Percentiles rank a stretch among this genome's conserved stretches.
Evolutionary conservation across 345 rosid genomes (phyloP).

Genomic region (Syzygium jambos): DNA sequence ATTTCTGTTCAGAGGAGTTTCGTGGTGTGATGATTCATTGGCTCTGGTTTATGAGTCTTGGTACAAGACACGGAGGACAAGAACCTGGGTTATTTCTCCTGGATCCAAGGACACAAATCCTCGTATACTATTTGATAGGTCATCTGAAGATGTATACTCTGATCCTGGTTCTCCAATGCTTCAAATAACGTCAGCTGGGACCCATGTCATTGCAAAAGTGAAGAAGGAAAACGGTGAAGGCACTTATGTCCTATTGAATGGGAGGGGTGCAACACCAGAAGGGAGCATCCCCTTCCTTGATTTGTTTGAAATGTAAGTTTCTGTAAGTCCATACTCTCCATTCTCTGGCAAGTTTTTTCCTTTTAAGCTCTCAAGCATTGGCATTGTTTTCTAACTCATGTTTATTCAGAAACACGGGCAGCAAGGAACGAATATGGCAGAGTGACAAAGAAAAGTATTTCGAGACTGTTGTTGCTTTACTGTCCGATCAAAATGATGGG

Average conservation of each 20-base stretch:
- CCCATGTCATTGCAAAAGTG: constrained; percentile 74
- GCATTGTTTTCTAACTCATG: constrained; percentile 15
- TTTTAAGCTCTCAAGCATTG: neutral
- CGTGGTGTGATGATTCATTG: constrained; percentile 91
- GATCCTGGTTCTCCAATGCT: constrained; percentile 97
- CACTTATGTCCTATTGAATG: constrained; percentile 68
- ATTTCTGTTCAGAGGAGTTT: constrained; percentile 54
- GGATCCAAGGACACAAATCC: constrained; percentile 58
- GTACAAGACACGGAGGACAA: constrained; percentile 83
- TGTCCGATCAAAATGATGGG: constrained; percentile 83
- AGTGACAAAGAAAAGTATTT: constrained; percentile 85
- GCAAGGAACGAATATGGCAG: constrained; percentile 96
- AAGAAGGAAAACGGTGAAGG: constrained; percentile 69
- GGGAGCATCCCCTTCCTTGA: constrained; percentile 97
- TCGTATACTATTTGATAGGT: constrained; percentile 81
- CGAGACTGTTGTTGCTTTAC: constrained; percentile 79
- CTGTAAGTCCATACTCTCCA: neutral
- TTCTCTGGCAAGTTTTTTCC: neutral
- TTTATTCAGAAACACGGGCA: constrained; percentile 69
- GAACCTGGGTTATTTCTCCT: constrained; percentile 90
- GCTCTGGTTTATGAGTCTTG: constrained; percentile 95
- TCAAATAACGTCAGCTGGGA: constrained; percentile 70
- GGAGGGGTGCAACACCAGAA: constrained; percentile 93
- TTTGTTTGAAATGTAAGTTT: constrained; percentile 90
- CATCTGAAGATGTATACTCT: constrained; percentile 95